Evolutionary conservation across 108 stramenopile species (phyloP).

Genomic region (Cafeteria roenbergensis): DNA sequence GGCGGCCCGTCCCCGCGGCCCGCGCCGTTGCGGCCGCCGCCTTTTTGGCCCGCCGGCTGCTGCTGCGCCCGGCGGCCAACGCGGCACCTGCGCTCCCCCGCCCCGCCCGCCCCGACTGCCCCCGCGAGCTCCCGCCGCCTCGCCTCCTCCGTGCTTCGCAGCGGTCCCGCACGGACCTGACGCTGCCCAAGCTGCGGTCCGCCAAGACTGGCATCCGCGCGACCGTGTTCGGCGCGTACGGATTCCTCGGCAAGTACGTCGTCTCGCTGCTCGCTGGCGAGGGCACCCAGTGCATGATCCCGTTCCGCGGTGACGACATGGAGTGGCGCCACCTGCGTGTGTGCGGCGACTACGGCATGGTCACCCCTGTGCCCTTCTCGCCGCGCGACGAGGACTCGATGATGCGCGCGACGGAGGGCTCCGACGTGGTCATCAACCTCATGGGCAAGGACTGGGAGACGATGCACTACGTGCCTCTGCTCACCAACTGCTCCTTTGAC

Average conservation of each 20-base stretch:
- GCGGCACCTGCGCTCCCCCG: too few species aligned
- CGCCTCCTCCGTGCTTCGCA: too few species aligned
- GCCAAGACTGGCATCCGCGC: neutral
- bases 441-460: conserved; percentile 71
- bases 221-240: conserved; percentile 69
- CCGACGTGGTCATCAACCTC: conserved; percentile 79
- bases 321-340: conserved; percentile 77
- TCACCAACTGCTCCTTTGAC: conserved; percentile 56
- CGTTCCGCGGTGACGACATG: conserved; percentile 77
- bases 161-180: neutral
- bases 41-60: too few species aligned
- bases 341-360: conserved; percentile 74
- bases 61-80: too few species aligned
- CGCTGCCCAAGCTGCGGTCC: neutral
- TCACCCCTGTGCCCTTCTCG: conserved; percentile 60
- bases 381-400: conserved; percentile 73
- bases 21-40: too few species aligned
- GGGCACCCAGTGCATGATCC: conserved; percentile 48
- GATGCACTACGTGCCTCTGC: neutral
- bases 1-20: too few species aligned
- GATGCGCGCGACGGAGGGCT: conserved; percentile 64
- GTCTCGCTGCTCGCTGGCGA: neutral
- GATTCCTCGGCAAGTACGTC: conserved; percentile 79
- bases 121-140: too few species aligned
- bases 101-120: too few species aligned